A percentile compares a stretch with the other conserved stretches of the same genome.
phyloP scores from a whole-genome alignment of 306 rosid species.

The Echinosophora koreensis region DNA sequence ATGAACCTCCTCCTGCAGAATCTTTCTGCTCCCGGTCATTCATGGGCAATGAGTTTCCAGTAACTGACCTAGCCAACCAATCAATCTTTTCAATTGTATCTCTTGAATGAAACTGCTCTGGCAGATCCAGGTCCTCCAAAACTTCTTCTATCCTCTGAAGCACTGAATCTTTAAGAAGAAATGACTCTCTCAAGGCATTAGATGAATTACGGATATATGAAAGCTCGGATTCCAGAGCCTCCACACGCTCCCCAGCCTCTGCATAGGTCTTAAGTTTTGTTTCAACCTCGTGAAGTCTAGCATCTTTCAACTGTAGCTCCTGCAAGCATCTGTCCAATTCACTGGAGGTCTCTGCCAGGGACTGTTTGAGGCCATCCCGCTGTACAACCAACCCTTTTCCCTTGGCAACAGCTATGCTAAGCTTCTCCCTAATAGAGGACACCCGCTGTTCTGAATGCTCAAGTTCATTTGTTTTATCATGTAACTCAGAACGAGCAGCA shows the following conservation, averaged over 20 bases:
- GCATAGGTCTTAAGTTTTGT: slow-evolving; percentile 78
- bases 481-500: slow-evolving; percentile 64
- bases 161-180: slow-evolving; percentile 94
- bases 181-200: slow-evolving; percentile 94
- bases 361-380: slow-evolving; percentile 89
- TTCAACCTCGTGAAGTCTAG: slow-evolving; percentile 81
- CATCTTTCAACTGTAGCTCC: slow-evolving; percentile 80
- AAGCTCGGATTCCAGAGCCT: slow-evolving; percentile 97
- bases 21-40: slow-evolving; percentile 87
- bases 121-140: slow-evolving; percentile 92
- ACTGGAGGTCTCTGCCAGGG: slow-evolving; percentile 78
- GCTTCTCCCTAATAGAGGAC: slow-evolving; percentile 87
- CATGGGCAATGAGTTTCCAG: slow-evolving; percentile 63
- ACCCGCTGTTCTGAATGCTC: slow-evolving; percentile 88
- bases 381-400: slow-evolving; percentile 96
- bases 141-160: slow-evolving; percentile 99
- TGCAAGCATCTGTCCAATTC: slow-evolving; percentile 86
- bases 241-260: slow-evolving; percentile 95
- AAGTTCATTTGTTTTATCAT: slow-evolving; percentile 70
- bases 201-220: slow-evolving; percentile 98
- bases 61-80: slow-evolving; percentile 88
- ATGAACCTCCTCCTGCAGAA: slow-evolving; percentile 70
- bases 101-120: slow-evolving; percentile 95
- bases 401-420: slow-evolving; percentile 94
- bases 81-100: slow-evolving; percentile 93